Percentiles rank a stretch among this genome's conserved stretches.
Conservation (phyloP, 1,284 basidiomycete genomes). For the Boletus sp. region DNA sequence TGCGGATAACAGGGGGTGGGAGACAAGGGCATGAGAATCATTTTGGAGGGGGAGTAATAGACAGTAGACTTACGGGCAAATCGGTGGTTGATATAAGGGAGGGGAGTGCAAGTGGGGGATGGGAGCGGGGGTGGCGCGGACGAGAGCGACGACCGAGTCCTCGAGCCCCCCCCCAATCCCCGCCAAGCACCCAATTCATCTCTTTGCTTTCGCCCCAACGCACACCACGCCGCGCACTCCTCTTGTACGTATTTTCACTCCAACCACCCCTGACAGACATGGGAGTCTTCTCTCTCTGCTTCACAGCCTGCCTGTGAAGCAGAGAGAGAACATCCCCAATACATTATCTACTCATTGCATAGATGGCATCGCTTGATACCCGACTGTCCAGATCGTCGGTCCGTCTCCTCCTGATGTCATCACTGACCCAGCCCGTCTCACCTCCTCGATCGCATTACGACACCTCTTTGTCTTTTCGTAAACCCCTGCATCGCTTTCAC, state of each 20-base stretch:
- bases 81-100: neutral
- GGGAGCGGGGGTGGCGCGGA: conserved; percentile 9
- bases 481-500: neutral
- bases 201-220: neutral
- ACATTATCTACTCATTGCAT: too few relatives aligned
- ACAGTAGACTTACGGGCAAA: conserved; percentile 11
- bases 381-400: too few relatives aligned
- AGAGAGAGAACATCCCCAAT: too few relatives aligned
- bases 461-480: neutral
- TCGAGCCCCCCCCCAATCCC: neutral
- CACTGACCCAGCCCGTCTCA: neutral
- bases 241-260: too few relatives aligned
- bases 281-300: neutral
- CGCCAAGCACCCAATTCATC: neutral
- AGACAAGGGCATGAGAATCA: conserved; percentile 21
- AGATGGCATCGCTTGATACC: too few relatives aligned
- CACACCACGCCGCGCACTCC: too few relatives aligned
- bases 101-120: conserved; percentile 5
- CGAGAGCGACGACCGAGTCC: neutral
- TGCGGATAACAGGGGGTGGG: conserved; percentile 23
- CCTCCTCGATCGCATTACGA: neutral
- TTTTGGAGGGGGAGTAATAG: neutral
- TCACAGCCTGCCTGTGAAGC: neutral
- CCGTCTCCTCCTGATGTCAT: neutral
- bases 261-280: neutral